Conservation (phyloP, 352 stramenopile species). For the Phytophthora litchii region DNA sequence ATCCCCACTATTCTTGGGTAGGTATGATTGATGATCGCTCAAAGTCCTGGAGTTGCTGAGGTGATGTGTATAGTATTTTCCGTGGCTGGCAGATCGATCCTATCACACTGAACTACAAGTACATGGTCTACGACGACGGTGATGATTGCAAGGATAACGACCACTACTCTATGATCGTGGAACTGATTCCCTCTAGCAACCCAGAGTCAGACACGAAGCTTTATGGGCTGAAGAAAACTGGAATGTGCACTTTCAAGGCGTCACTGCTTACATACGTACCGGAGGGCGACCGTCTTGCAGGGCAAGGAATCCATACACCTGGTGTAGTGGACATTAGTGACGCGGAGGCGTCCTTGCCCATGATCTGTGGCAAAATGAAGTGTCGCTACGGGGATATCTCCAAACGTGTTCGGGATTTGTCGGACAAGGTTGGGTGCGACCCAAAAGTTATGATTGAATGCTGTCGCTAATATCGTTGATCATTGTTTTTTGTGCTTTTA, state of each 20-base stretch:
- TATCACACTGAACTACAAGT: constrained; percentile 79
- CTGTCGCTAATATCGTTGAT: constrained; percentile 2
- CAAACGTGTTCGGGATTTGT: constrained; percentile 53
- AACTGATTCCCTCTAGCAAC: constrained; percentile 58
- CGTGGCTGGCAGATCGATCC: constrained; percentile 81
- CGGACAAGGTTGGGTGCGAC: constrained; percentile 44
- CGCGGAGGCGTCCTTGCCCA: constrained; percentile 53
- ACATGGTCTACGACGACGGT: constrained; percentile 80
- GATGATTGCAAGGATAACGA: constrained; percentile 61
- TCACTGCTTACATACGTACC: constrained; percentile 57
- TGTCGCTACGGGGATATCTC: constrained; percentile 64
- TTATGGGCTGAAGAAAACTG: constrained; percentile 62
- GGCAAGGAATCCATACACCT: constrained; percentile 63
- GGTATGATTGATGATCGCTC: background rate
- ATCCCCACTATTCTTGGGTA: constrained; percentile 64
- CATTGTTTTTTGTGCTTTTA: constrained; percentile 12
- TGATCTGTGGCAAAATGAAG: constrained; percentile 76
- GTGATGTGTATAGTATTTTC: constrained; percentile 58
- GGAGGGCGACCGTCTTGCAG: constrained; percentile 41
- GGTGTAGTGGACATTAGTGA: constrained; percentile 74
- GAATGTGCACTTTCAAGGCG: constrained; percentile 60
- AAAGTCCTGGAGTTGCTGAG: constrained; percentile 5
- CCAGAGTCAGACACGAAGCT: constrained; percentile 43
- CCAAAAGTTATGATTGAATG: background rate
- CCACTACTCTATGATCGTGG: constrained; percentile 51